phyloP scores from a whole-genome alignment of 331 rosid genomes.

The Quercus phellos region DNA sequence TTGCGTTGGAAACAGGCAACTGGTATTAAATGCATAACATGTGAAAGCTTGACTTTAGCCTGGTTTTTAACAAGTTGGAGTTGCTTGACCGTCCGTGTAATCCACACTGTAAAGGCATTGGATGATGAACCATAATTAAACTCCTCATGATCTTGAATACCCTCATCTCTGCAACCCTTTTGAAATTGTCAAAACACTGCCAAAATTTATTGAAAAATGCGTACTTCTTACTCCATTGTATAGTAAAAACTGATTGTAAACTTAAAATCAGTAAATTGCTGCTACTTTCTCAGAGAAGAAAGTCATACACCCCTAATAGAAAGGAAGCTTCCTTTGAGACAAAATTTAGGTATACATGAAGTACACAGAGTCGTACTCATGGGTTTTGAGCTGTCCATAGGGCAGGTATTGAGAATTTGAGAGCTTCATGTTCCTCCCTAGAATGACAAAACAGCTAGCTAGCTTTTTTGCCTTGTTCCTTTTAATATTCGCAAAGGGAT shows the following conservation, averaged over 20 bases:
- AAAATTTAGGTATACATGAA: not conserved
- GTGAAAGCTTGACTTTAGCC: slow-evolving; percentile 11
- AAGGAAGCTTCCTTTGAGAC: not conserved
- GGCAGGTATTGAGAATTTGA: not conserved
- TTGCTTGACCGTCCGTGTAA: not conserved
- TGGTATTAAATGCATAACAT: slow-evolving; percentile 19
- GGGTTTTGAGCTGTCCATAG: not conserved
- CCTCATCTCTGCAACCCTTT: not conserved
- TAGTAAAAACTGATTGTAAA: not conserved
- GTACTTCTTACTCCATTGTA: not conserved
- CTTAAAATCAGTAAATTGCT: not conserved
- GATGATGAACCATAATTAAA: not conserved
- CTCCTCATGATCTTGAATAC: not conserved
- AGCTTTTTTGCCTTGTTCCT: not conserved
- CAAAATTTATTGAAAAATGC: not conserved
- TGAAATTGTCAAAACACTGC: not conserved
- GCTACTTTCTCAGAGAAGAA: not conserved
- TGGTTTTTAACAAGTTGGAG: not conserved
- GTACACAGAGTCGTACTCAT: not conserved
- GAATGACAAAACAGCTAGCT: not conserved
- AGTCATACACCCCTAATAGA: not conserved
- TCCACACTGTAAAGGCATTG: not conserved
- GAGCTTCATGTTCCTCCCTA: not conserved
- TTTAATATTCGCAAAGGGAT: not conserved
- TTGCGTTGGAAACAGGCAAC: slow-evolving; percentile 20